Percentiles rank a stretch among this genome's conserved stretches.
These are phyloP conservation scores for Spathaspora sp. DNA, from an alignment of 805 yeast species.

Conservation along the genomic window DNA sequence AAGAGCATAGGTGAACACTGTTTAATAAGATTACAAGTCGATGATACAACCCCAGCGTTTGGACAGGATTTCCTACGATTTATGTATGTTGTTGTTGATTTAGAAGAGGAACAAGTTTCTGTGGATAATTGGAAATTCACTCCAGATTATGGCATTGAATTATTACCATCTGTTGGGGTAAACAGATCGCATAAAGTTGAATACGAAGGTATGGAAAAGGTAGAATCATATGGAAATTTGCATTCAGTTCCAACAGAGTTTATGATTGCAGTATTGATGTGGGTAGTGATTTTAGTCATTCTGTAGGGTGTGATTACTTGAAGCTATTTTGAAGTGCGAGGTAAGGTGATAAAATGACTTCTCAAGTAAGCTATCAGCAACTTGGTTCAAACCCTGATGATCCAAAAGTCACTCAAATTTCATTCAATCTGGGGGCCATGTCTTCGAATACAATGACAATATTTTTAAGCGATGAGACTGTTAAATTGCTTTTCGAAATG, in stretches of 20 bases:
- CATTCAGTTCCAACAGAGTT: background rate
- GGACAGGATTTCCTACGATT: background rate
- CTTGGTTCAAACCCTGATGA: no score
- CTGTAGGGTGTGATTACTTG: background rate
- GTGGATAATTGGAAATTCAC: background rate
- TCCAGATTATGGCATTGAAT: background rate
- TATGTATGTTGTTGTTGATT: background rate
- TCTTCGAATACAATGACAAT: no score
- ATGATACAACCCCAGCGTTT: conserved; percentile 24
- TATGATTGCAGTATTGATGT: background rate
- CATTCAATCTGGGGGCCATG: no score
- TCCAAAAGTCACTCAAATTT: no score
- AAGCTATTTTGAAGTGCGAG: background rate
- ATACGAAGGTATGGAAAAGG: background rate
- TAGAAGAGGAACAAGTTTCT: background rate
- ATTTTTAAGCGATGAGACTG: no score
- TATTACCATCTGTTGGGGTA: background rate
- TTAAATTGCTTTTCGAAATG: no score
- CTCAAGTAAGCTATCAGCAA: no score
- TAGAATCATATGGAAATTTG: background rate
- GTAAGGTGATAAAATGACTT: no score
- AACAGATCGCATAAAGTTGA: background rate
- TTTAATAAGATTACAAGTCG: background rate
- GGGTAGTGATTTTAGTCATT: background rate
- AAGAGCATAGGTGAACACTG: conserved; percentile 1